Conservation (phyloP, 306 rosid genomes). For the Lotus japonicus region DNA sequence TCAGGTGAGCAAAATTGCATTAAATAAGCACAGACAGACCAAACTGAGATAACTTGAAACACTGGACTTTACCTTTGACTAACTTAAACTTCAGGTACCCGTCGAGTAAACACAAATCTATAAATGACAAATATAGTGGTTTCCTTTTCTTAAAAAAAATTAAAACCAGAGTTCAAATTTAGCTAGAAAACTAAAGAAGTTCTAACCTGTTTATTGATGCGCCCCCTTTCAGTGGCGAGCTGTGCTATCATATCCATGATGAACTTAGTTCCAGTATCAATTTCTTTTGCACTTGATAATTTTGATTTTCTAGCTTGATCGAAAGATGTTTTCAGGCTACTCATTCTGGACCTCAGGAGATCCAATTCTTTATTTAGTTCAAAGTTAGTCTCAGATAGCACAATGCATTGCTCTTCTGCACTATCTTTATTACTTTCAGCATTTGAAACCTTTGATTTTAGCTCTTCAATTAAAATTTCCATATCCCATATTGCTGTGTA, state of each 20-base stretch:
- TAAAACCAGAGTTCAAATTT: not conserved
- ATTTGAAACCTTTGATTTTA: conserved; percentile 77
- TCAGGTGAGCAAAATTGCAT: not conserved
- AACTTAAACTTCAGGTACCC: not conserved
- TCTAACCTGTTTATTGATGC: conserved; percentile 65
- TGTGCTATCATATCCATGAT: conserved; percentile 72
- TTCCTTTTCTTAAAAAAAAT: not conserved
- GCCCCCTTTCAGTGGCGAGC: conserved; percentile 68
- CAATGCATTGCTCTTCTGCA: conserved; percentile 53
- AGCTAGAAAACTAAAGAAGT: not conserved
- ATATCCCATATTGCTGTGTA: conserved; percentile 97
- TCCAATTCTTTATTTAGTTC: conserved; percentile 59
- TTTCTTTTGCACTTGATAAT: conserved; percentile 47
- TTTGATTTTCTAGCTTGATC: conserved; percentile 47
- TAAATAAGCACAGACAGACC: not conserved
- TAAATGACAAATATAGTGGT: not conserved
- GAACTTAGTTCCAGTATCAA: conserved; percentile 46
- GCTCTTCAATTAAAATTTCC: conserved; percentile 94
- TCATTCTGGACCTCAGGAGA: conserved; percentile 44
- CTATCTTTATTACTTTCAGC: conserved; percentile 66
- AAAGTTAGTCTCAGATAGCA: conserved; percentile 55
- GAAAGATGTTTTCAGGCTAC: conserved; percentile 53
- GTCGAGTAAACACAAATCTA: not conserved
- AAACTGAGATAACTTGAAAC: not conserved
- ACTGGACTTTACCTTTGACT: not conserved